Conservation (phyloP, 768 basidiomycete genomes). For the Daedaleopsis nitida region DNA sequence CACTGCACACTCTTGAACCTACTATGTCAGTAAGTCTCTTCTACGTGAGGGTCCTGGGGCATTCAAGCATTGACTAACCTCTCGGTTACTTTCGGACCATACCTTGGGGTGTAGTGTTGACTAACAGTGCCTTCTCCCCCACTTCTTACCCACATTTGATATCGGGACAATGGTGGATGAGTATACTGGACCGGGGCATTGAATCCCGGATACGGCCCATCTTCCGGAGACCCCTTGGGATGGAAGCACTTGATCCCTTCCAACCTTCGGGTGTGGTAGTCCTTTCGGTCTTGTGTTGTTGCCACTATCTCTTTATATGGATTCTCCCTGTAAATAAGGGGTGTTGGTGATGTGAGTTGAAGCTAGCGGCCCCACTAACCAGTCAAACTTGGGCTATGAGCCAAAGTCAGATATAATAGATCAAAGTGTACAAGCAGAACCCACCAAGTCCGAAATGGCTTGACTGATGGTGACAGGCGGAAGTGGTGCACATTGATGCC, state of each 20-base stretch:
- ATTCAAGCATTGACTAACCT: conserved; percentile 38
- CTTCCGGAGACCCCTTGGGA: conserved; percentile 40
- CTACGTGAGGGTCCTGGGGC: too few species aligned
- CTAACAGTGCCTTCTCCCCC: conserved; percentile 38
- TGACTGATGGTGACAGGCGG: conserved; percentile 59
- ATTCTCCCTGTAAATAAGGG: conserved; percentile 46
- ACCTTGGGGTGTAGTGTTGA: conserved; percentile 59
- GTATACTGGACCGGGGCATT: conserved; percentile 44
- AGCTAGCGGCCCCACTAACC: too few species aligned
- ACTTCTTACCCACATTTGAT: conserved; percentile 44
- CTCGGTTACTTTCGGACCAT: conserved; percentile 47
- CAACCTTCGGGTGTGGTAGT: conserved; percentile 34
- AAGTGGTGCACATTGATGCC: conserved; percentile 52
- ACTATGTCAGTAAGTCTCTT: not conserved
- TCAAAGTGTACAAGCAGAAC: conserved; percentile 22
- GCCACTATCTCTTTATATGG: conserved; percentile 50
- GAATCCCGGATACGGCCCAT: conserved; percentile 47
- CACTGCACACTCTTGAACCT: conserved; percentile 48
- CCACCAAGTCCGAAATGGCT: conserved; percentile 69
- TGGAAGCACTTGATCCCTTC: conserved; percentile 41
- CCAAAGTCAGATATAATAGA: not conserved
- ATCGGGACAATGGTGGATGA: conserved; percentile 43
- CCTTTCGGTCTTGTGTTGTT: conserved; percentile 33
- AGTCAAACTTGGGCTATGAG: conserved; percentile 66
- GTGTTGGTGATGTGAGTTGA: conserved; percentile 13